Conservation (phyloP, 106 monocot genomes). For the Hemerocallis citrina region DNA sequence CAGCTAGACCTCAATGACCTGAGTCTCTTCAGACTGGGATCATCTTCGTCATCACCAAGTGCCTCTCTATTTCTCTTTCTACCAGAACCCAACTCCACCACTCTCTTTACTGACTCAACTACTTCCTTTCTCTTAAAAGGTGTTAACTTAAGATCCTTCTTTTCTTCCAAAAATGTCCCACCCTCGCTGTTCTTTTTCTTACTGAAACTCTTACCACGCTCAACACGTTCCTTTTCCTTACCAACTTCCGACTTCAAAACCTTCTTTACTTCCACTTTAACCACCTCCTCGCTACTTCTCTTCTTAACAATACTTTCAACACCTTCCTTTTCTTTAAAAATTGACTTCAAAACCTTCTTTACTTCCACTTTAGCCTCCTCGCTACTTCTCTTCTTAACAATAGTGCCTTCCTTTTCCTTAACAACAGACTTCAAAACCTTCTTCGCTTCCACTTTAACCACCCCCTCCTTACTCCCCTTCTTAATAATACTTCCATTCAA, state of each 20-base stretch:
- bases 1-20: no score
- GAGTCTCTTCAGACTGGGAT: not conserved
- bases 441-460: no score
- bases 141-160: not conserved
- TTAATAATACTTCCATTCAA: not conserved
- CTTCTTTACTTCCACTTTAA: not conserved
- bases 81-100: not conserved
- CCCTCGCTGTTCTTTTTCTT: not conserved
- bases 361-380: no score
- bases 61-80: constrained; percentile 8
- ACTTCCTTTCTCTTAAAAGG: not conserved
- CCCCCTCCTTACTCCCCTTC: not conserved
- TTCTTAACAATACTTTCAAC: not conserved
- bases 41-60: not conserved
- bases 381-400: no score
- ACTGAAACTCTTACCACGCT: not conserved
- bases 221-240: not conserved
- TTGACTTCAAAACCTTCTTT: no score
- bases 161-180: not conserved
- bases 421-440: no score
- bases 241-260: not conserved
- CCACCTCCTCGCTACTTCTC: not conserved
- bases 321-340: no score
- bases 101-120: not conserved
- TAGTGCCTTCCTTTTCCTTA: no score